Conservation (phyloP, 768 basidiomycete species). For the Suillus subluteus region DNA sequence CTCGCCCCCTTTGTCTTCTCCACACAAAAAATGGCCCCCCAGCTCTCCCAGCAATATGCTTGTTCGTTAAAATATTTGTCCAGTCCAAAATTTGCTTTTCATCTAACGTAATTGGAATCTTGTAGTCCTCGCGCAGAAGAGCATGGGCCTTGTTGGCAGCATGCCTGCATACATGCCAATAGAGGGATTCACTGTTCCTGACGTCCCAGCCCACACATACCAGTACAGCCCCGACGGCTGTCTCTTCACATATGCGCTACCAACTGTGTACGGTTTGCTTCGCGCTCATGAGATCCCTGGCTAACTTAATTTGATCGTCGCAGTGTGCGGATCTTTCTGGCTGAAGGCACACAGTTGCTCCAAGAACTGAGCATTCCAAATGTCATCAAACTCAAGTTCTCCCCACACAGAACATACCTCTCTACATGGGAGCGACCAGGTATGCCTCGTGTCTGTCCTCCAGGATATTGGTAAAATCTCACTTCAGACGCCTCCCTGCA, state of each 20-base stretch:
- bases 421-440: constrained; percentile 95
- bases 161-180: constrained; percentile 74
- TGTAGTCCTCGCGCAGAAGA: too few relatives aligned
- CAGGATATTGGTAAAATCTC: constrained; percentile 19
- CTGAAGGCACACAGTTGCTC: constrained; percentile 72
- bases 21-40: constrained; percentile 62
- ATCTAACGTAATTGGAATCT: too few relatives aligned
- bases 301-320: constrained; percentile 22
- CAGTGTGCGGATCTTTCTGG: constrained; percentile 79
- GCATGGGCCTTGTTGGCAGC: too few relatives aligned
- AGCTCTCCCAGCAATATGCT: constrained; percentile 81
- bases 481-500: constrained; percentile 22
- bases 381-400: constrained; percentile 86
- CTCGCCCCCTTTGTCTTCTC: constrained; percentile 35
- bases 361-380: constrained; percentile 76
- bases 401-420: constrained; percentile 89
- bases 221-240: constrained; percentile 87
- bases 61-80: constrained; percentile 53
- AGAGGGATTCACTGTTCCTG: constrained; percentile 65
- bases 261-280: constrained; percentile 60
- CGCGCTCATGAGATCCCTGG: constrained; percentile 17
- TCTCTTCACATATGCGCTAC: constrained; percentile 83
- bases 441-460: constrained; percentile 39
- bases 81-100: constrained; percentile 10
- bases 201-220: constrained; percentile 73